These are phyloP conservation scores for Penicillium thymicola DNA, from an alignment of 2,329 filamentous ascomycete species.

Conservation along the genomic window DNA sequence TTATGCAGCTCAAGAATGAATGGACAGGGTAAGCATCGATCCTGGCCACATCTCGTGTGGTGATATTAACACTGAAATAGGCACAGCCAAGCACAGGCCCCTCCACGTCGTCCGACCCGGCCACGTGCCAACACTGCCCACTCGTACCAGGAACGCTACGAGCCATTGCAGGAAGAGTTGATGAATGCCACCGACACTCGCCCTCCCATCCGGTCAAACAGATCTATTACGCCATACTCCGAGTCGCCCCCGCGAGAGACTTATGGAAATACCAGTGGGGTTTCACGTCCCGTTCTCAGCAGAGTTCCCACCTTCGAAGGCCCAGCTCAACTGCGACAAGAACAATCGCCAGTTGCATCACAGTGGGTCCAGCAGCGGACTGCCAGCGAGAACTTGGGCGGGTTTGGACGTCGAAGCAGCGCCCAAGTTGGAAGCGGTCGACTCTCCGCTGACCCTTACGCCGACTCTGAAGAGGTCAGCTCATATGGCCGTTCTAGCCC, in stretches of 20 bases:
- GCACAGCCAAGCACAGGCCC: slow-evolving; percentile 23
- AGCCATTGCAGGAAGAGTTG: slow-evolving; percentile 56
- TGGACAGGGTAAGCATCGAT: slow-evolving; percentile 57
- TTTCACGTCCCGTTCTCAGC: slow-evolving; percentile 48
- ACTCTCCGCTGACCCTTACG: slow-evolving; percentile 46
- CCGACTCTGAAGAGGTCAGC: slow-evolving; percentile 51
- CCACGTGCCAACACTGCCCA: slow-evolving; percentile 63
- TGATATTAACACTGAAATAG: slow-evolving; percentile 13
- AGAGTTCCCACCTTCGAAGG: slow-evolving; percentile 60
- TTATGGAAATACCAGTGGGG: slow-evolving; percentile 26
- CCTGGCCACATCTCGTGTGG: background rate
- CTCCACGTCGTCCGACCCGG: slow-evolving; percentile 46
- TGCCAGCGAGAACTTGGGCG: slow-evolving; percentile 53
- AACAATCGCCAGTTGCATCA: slow-evolving; percentile 48
- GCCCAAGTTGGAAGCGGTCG: slow-evolving; percentile 45
- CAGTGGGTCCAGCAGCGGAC: slow-evolving; percentile 49
- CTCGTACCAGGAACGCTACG: slow-evolving; percentile 60
- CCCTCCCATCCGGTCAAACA: slow-evolving; percentile 51
- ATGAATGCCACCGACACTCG: slow-evolving; percentile 48
- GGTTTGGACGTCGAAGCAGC: slow-evolving; percentile 44
- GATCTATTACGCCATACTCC: slow-evolving; percentile 32
- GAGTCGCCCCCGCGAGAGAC: slow-evolving; percentile 41
- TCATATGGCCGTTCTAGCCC: slow-evolving; percentile 49
- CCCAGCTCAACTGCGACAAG: slow-evolving; percentile 51
- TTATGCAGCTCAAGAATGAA: slow-evolving; percentile 65